These are phyloP conservation scores for Cymbopogon flexuosus DNA, from an alignment of 202 grass and related monocot species.

Conservation along the genomic window DNA sequence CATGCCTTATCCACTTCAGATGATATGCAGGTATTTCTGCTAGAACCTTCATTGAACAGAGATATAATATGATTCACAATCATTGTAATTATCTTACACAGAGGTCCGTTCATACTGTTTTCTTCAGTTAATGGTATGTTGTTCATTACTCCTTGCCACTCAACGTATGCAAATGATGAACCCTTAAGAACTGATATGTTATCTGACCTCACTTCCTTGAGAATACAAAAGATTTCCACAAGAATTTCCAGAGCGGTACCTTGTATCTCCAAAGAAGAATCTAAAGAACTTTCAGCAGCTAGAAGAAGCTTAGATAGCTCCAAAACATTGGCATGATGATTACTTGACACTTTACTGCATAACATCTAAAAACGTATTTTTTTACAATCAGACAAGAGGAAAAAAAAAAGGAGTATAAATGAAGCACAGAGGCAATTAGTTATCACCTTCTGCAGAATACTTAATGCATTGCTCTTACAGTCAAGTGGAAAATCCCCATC, in stretches of 20 bases:
- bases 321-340: constrained; percentile 24
- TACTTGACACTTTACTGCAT: constrained; percentile 28
- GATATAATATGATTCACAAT: constrained; percentile 47
- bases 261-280: constrained; percentile 49
- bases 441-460: constrained; percentile 63
- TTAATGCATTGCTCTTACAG: constrained; percentile 48
- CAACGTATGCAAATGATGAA: constrained; percentile 15
- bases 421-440: constrained; percentile 4
- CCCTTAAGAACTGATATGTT: background rate
- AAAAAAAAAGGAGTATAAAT: constrained; percentile 23
- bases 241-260: constrained; percentile 45
- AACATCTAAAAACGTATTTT: constrained; percentile 51
- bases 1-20: constrained; percentile 36
- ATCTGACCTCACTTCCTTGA: constrained; percentile 31
- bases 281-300: constrained; percentile 37
- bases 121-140: constrained; percentile 28
- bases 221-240: constrained; percentile 51
- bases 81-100: constrained; percentile 40
- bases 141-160: constrained; percentile 30
- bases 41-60: constrained; percentile 33
- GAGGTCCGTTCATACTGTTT: constrained; percentile 24
- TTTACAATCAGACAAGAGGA: constrained; percentile 33
- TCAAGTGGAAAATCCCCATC: constrained; percentile 41
- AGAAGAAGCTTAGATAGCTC: constrained; percentile 54
- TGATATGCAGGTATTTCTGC: background rate